A percentile compares a stretch with the other conserved stretches of the same genome.
phyloP scores from a whole-genome alignment of 768 basidiomycete species.

The Suillus subluteus region DNA sequence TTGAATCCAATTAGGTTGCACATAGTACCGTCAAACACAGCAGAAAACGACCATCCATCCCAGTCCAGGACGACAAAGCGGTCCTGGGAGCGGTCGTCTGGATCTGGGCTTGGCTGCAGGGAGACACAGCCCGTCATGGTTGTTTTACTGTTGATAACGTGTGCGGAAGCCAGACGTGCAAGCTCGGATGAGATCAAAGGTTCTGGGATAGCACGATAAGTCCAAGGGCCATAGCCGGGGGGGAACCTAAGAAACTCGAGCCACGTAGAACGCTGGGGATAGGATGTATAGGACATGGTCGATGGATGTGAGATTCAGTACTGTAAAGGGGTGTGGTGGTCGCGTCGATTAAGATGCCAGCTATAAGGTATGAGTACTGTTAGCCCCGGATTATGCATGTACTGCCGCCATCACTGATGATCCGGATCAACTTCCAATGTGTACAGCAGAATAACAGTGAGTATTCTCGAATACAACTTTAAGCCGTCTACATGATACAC shows the following conservation, averaged over 20 bases:
- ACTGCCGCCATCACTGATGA: not conserved
- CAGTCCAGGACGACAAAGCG: conserved; percentile 46
- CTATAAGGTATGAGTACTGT: not conserved
- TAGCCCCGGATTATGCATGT: not conserved
- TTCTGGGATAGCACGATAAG: conserved; percentile 41
- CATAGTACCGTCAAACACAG: conserved; percentile 50
- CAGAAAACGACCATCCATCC: conserved; percentile 47
- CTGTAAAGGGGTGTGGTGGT: not conserved
- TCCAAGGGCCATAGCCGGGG: conserved; percentile 22
- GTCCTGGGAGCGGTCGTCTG: conserved; percentile 47
- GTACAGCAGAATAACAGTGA: not conserved
- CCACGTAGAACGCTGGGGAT: conserved; percentile 2
- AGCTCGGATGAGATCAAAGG: conserved; percentile 45
- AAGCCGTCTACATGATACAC: not conserved
- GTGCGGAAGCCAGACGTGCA: conserved; percentile 39
- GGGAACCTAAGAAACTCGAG: conserved; percentile 8
- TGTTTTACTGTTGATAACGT: conserved; percentile 18
- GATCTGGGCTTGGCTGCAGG: conserved; percentile 51
- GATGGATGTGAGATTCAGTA: not conserved
- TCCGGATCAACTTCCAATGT: not conserved
- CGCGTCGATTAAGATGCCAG: not conserved
- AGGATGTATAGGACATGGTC: conserved; percentile 1
- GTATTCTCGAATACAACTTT: not conserved
- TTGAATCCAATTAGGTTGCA: conserved; percentile 1
- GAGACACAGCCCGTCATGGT: conserved; percentile 44